A percentile compares a stretch with the other conserved stretches of the same genome.
Evolutionary conservation across 495 filamentous ascomycete species (phyloP).

Genomic region (Daldinia concentrica): DNA sequence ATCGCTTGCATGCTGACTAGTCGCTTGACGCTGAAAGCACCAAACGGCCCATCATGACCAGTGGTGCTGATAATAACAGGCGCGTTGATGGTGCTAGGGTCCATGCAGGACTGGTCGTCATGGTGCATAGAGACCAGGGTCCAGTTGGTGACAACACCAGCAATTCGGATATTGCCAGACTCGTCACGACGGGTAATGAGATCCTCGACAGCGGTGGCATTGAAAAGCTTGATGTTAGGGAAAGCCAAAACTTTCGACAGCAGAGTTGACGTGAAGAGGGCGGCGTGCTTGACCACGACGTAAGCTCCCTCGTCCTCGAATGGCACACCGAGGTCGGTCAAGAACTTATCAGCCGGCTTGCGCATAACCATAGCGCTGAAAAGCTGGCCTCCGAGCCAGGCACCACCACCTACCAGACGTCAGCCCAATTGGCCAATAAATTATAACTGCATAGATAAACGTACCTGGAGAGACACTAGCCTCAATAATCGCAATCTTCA

Average conservation of each 20-base stretch:
- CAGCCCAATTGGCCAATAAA: slow-evolving; percentile 20
- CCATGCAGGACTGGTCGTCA: slow-evolving; percentile 93
- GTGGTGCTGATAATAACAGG: slow-evolving; percentile 87
- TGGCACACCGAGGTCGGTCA: slow-evolving; percentile 80
- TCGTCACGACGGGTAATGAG: slow-evolving; percentile 75
- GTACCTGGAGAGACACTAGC: slow-evolving; percentile 79
- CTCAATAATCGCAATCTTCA: slow-evolving; percentile 92
- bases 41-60: slow-evolving; percentile 90
- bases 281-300: slow-evolving; percentile 92
- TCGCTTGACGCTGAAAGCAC: slow-evolving; percentile 87
- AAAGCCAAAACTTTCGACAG: slow-evolving; percentile 80
- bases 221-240: slow-evolving; percentile 95
- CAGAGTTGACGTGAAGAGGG: slow-evolving; percentile 87
- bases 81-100: slow-evolving; percentile 94
- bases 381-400: slow-evolving; percentile 92
- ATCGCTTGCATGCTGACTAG: slow-evolving; percentile 82
- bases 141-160: slow-evolving; percentile 94
- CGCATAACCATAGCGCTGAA: slow-evolving; percentile 95
- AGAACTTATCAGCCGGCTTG: slow-evolving; percentile 86
- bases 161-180: slow-evolving; percentile 69
- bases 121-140: slow-evolving; percentile 90
- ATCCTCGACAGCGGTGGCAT: slow-evolving; percentile 90
- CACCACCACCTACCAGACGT: slow-evolving; percentile 70
- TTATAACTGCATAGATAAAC: slow-evolving; percentile 42
- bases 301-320: slow-evolving; percentile 88